Evolutionary conservation across 2,329 filamentous ascomycete genomes (phyloP), one percentile per base, ranked within the genome.

Genomic region (Aspergillus sp.): DNA sequence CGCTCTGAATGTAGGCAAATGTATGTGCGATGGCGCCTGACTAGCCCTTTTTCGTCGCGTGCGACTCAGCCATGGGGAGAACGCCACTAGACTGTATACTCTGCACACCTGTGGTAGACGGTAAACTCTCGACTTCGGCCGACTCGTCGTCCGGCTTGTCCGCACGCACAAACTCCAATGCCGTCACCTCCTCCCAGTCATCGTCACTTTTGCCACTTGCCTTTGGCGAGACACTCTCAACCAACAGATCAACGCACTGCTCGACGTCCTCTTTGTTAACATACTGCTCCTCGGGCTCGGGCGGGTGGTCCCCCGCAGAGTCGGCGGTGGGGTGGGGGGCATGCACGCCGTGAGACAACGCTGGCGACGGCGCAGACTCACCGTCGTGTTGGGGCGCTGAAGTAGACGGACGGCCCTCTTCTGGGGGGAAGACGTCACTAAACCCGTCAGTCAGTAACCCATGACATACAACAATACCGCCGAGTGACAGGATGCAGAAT

Each of bases 351-450:
- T 42, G 72, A 45, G 77, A 63, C n/a, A 56, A 49, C 45, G 61
- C 60, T 10, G 61, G 59, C 4, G 61, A 63, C 44, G 57, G 54
- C 44, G 53, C 59, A 33, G 62, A 68, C 51, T 64, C 62, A 58
- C 57, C 59, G 51, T 70, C 59, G 43, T 58, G 48, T 41, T 63
- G 52, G 44, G 49, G 41, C 14, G 52, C 45, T 17, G 51, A 47
- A 9, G 24, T 17, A 17, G 47, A 49, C 33, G 63, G 50, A 40
- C 64, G 53, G 47, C 73, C 69, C 30, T 72, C 61, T 53, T 72
- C 63, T 9, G 76, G 73, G 20, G 80, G 79, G 57, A 83, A 82
- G 64, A 75, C 76, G 49, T 66, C 65, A 3, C 78, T 81, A 55
- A 19, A 50, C 22, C 36, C 22, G 33, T 42, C n/a, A 53, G 47